Evolutionary conservation across 2,329 filamentous ascomycete species (phyloP).

Genomic region (Diplodia intermedia): DNA sequence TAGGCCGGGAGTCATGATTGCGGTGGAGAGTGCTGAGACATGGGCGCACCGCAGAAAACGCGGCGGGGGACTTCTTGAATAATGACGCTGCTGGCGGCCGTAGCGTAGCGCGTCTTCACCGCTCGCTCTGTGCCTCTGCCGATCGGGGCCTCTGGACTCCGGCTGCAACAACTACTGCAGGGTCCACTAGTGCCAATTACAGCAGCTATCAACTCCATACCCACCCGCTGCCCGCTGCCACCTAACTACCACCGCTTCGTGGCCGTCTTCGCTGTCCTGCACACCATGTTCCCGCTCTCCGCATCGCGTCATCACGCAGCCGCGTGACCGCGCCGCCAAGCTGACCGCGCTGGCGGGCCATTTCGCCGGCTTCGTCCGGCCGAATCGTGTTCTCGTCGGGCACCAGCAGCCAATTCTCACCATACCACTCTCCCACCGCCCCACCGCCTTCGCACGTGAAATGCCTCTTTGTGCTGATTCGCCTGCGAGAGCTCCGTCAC

Average conservation of each 20-base stretch:
- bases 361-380: constrained; percentile 10
- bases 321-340: not conserved
- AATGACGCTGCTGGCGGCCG: constrained; percentile 1
- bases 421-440: not conserved
- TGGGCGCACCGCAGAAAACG: constrained; percentile 13
- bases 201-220: not conserved
- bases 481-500: no score
- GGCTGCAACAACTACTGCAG: not conserved
- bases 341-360: not conserved
- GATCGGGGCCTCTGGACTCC: not conserved
- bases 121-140: constrained; percentile 19
- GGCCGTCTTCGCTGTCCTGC: not conserved
- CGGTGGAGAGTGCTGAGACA: constrained; percentile 9
- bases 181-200: not conserved
- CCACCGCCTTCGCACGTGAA: not conserved
- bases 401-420: not conserved
- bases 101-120: constrained; percentile 21
- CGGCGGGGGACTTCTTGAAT: constrained; percentile 7
- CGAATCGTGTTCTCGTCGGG: not conserved
- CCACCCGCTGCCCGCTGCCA: not conserved
- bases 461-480: not conserved
- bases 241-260: not conserved
- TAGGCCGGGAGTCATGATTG: constrained; percentile 35
- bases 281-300: not conserved
- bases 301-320: not conserved